phyloP scores from a whole-genome alignment of 306 rosid genomes.

The Malus orientalis region DNA sequence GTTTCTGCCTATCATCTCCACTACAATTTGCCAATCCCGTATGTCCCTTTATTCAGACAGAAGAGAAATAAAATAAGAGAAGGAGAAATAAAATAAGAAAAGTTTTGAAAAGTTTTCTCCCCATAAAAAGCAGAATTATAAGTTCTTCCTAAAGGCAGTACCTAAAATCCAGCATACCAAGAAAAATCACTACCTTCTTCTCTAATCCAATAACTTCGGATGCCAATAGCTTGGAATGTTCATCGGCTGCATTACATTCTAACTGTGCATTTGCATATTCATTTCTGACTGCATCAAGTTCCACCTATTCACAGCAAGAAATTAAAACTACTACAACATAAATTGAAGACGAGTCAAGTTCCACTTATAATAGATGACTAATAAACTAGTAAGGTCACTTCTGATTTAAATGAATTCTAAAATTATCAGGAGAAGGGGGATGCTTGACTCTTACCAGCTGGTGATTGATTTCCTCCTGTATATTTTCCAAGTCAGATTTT shows the following conservation, averaged over 20 bases:
- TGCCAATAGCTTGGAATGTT: constrained; percentile 89
- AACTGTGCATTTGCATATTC: constrained; percentile 77
- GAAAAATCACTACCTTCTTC: constrained; percentile 76
- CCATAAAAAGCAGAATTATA: background rate
- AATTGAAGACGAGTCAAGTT: no score
- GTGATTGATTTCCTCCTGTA: constrained; percentile 68
- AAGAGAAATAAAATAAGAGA: background rate
- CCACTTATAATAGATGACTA: background rate
- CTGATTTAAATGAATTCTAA: background rate
- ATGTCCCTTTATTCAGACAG: background rate
- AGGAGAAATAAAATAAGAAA: no score
- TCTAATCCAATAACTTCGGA: constrained; percentile 94
- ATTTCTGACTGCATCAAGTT: constrained; percentile 65
- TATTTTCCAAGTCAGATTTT: constrained; percentile 70
- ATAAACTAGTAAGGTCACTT: background rate
- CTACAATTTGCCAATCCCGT: background rate
- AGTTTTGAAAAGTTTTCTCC: background rate
- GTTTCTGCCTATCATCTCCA: background rate
- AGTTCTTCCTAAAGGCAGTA: background rate
- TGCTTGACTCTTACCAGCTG: constrained; percentile 55
- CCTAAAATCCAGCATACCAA: constrained; percentile 32
- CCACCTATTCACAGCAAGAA: constrained; percentile 42
- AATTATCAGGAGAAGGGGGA: constrained; percentile 2
- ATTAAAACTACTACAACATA: background rate
- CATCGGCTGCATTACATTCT: constrained; percentile 95